These are phyloP conservation scores for Skeletonema menzelii DNA, from an alignment of 108 stramenopile genomes.

Conservation along the genomic window DNA sequence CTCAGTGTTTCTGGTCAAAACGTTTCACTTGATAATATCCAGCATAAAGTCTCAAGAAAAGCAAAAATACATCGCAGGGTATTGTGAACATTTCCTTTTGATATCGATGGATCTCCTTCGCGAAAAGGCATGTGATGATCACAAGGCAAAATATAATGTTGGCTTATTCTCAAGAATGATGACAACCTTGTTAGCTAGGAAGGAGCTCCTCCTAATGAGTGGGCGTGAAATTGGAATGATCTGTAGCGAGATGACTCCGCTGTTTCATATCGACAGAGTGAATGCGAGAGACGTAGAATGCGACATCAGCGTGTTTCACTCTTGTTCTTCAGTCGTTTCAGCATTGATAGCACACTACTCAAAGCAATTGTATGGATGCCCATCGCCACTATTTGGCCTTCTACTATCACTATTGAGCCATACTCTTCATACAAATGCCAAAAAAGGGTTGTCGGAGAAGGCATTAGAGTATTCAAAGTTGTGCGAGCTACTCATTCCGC, in stretches of 20 bases:
- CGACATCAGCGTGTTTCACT: conserved; percentile 34
- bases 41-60: conserved; percentile 33
- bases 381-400: conserved; percentile 49
- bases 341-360: conserved; percentile 71
- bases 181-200: conserved; percentile 47
- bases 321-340: conserved; percentile 51
- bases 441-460: conserved; percentile 25
- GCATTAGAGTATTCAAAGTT: conserved; percentile 44
- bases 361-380: conserved; percentile 74
- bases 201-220: conserved; percentile 53
- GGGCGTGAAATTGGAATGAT: conserved; percentile 65
- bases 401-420: conserved; percentile 46
- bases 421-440: conserved; percentile 23
- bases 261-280: conserved; percentile 10
- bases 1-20: conserved; percentile 22
- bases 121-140: neutral
- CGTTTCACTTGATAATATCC: conserved; percentile 32
- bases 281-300: conserved; percentile 10
- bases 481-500: conserved; percentile 74
- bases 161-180: conserved; percentile 31
- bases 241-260: conserved; percentile 47
- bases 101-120: conserved; percentile 31
- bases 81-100: conserved; percentile 20
- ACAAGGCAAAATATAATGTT: conserved; percentile 2
- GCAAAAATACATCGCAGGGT: conserved; percentile 15